Base-by-base conservation (phyloP, 2,329 filamentous ascomycete species). In the Chaetomiaceae sp. region DNA sequence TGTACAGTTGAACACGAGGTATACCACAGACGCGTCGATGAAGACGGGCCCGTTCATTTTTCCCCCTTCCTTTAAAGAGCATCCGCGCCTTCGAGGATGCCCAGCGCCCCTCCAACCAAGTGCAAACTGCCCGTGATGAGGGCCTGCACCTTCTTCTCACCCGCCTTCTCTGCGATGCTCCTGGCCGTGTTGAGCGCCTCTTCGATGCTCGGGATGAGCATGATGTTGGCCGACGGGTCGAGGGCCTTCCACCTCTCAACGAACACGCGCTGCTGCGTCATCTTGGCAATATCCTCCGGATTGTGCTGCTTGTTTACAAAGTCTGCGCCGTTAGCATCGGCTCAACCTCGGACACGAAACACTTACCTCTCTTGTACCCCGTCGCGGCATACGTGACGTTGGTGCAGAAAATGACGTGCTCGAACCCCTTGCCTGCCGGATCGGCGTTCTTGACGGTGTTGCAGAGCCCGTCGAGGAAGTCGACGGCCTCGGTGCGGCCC, bases 391-490 rank as follows among this genome's bases (percentile, higher is more conserved):
- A 78, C 1, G 80, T 82, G 54, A 81, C 82, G 65, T 95, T 95
- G 1, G 88, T 89, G 67, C 88, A 94, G 72, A 95, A 95, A 47
- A 95, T 76, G 47, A 56, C 60, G 45, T 55, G 55, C 38, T 64
- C 49, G 27, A 64, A 63, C 20, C 62, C 64, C 11, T 50, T 27
- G 1, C 55, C 61, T 0, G 49, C 39, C 5, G 59, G 58, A 25
- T 69, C 64, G 6, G 73, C 71, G 52, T 75, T 76, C 1, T 80
- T 80, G 40, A 65, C 61, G 1, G 61, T 63, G 14, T 65, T 62
- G 58, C 62, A 64, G 48, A 67, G 47, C 6, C 60, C 54, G 65
- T 67, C 36, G 12, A 85, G 72, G 46, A 85, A 81, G 50, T 76
- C 70, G 23, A 81, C 68, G 33, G 78, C 73, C 64, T 80, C 77